phyloP scores from a whole-genome alignment of 2,329 filamentous ascomycete genomes.

The Botrytis byssoidea region DNA sequence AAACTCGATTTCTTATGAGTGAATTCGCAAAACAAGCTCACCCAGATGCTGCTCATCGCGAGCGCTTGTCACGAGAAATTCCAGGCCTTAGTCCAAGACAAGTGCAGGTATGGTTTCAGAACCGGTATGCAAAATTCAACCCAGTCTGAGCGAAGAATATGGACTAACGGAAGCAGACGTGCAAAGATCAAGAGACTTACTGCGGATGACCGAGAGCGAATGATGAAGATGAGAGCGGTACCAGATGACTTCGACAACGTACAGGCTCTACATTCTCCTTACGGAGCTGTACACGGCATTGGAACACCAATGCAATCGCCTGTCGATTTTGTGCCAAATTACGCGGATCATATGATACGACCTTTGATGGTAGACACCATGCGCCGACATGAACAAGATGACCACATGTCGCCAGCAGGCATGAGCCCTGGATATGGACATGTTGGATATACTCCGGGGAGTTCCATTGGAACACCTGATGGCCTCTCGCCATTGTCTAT shows the following conservation, averaged over 20 bases:
- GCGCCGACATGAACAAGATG: slow-evolving; percentile 60
- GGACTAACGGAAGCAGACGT: slow-evolving; percentile 46
- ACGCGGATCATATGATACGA: slow-evolving; percentile 55
- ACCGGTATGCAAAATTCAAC: slow-evolving; percentile 63
- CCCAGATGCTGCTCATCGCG: slow-evolving; percentile 86
- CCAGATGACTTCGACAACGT: slow-evolving; percentile 71
- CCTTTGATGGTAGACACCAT: slow-evolving; percentile 68
- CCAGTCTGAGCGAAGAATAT: background rate
- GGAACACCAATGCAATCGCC: slow-evolving; percentile 39
- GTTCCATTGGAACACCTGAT: slow-evolving; percentile 51
- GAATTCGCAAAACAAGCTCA: slow-evolving; percentile 95
- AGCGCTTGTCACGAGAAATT: slow-evolving; percentile 83
- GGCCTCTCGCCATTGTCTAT: slow-evolving; percentile 58
- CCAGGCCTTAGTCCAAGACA: slow-evolving; percentile 88
- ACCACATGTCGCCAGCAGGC: slow-evolving; percentile 65
- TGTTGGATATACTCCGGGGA: slow-evolving; percentile 61
- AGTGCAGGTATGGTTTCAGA: slow-evolving; percentile 98
- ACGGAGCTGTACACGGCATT: slow-evolving; percentile 51
- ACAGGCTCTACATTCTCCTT: slow-evolving; percentile 65
- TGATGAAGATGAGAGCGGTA: slow-evolving; percentile 70
- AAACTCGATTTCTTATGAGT: slow-evolving; percentile 96
- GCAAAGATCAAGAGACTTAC: slow-evolving; percentile 71
- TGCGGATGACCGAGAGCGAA: slow-evolving; percentile 67
- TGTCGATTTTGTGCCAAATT: slow-evolving; percentile 45
- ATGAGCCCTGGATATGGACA: slow-evolving; percentile 66